A percentile compares a stretch with the other conserved stretches of the same genome.
Evolutionary conservation across 331 rosid species (phyloP).

Genomic region (Telfairia occidentalis): DNA sequence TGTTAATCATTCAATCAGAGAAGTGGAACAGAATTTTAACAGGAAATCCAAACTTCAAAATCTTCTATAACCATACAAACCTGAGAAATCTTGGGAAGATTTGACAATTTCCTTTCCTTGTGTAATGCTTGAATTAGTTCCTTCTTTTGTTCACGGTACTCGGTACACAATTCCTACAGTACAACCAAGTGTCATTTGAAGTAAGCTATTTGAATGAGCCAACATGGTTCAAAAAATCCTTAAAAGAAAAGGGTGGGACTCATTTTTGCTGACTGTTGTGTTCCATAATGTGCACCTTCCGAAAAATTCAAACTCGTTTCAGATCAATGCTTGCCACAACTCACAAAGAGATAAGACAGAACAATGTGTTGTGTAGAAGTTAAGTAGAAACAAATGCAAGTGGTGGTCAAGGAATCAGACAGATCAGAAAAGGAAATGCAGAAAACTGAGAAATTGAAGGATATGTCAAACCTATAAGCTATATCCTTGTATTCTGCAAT

Average conservation of each 20-base stretch:
- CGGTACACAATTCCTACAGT: conserved; percentile 68
- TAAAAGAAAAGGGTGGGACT: background rate
- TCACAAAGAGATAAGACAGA: background rate
- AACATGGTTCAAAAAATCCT: background rate
- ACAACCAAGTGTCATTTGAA: background rate
- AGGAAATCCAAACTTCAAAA: background rate
- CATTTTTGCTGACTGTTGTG: background rate
- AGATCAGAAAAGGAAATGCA: background rate
- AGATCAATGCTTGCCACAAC: background rate
- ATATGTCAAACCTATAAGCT: background rate
- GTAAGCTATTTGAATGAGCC: background rate
- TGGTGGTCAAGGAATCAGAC: background rate
- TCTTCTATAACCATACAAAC: conserved; percentile 17
- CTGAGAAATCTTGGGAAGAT: conserved; percentile 75
- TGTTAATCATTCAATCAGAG: background rate
- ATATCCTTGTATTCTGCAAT: background rate
- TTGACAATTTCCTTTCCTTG: conserved; percentile 45
- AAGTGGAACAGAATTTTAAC: background rate
- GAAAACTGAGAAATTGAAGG: background rate
- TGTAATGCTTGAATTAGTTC: conserved; percentile 48
- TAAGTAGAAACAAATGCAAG: background rate
- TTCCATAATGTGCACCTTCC: background rate
- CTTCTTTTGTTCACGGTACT: conserved; percentile 48
- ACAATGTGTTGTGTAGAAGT: no score
- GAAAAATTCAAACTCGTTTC: background rate